Evolutionary conservation across 495 filamentous ascomycete species (phyloP).

Genomic region (Staphylotrichum longicolle): DNA sequence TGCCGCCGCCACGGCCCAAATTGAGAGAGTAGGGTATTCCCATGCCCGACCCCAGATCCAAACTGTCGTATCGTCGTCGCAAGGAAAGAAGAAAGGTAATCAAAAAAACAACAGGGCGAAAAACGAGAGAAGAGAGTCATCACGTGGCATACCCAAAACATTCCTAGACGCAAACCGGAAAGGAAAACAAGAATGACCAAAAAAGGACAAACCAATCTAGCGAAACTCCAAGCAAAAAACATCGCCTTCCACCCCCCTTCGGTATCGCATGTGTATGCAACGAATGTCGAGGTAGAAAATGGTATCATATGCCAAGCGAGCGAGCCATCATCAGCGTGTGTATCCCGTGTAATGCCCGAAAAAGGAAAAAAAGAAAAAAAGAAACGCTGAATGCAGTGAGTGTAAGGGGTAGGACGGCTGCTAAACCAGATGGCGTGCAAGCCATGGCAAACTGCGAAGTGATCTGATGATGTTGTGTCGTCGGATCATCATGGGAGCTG

Average conservation of each 20-base stretch:
- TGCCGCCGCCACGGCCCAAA: neutral
- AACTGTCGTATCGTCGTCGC: constrained; percentile 4
- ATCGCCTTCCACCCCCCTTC: neutral
- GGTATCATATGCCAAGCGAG: constrained; percentile 10
- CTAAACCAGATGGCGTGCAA: constrained; percentile 20
- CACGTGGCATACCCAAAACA: constrained; percentile 15
- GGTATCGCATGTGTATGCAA: neutral
- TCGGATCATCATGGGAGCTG: neutral
- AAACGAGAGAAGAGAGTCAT: constrained; percentile 22
- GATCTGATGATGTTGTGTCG: constrained; percentile 9
- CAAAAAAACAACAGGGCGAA: neutral
- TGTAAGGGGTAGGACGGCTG: neutral
- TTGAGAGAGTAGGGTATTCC: constrained; percentile 12
- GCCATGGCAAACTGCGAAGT: constrained; percentile 16
- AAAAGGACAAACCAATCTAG: neutral
- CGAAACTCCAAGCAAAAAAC: constrained; percentile 4
- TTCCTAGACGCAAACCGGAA: neutral
- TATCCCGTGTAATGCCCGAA: too few species aligned
- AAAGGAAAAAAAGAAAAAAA: neutral
- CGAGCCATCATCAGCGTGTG: neutral
- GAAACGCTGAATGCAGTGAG: constrained; percentile 12
- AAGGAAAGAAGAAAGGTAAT: neutral
- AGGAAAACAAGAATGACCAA: neutral
- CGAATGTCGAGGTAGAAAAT: neutral
- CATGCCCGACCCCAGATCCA: neutral